Evolutionary conservation across 139 green algal genomes (phyloP).

Genomic region (Coccomyxa sp.): DNA sequence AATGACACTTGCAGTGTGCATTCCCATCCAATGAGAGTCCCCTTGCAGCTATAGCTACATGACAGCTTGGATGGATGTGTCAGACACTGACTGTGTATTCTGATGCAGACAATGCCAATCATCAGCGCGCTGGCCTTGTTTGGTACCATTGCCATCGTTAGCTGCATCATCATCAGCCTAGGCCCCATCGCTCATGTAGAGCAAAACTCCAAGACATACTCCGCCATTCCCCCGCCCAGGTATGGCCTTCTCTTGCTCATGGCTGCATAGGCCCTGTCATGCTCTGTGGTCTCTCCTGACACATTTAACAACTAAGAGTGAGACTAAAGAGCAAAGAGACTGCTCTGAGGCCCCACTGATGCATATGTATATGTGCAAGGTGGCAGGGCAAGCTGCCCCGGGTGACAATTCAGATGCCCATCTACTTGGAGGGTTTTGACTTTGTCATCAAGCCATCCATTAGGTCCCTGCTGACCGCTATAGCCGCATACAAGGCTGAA

Average conservation of each 20-base stretch:
- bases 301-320: neutral
- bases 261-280: neutral
- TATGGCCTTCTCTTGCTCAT: neutral
- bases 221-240: neutral
- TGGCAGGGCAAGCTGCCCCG: neutral
- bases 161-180: neutral
- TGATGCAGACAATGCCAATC: neutral
- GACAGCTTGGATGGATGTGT: neutral
- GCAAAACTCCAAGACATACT: neutral
- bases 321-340: neutral
- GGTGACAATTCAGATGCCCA: neutral
- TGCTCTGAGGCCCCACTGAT: neutral
- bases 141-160: neutral
- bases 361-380: neutral
- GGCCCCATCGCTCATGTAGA: neutral
- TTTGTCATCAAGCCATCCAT: neutral
- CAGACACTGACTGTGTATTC: no score
- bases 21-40: neutral
- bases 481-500: neutral
- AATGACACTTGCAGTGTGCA: neutral
- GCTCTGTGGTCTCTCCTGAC: neutral
- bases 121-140: neutral
- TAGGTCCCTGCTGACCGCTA: neutral
- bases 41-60: neutral
- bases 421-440: neutral